These are phyloP conservation scores for Angomonas deanei DNA, from an alignment of 208 protist genomes.

Conservation along the genomic window DNA sequence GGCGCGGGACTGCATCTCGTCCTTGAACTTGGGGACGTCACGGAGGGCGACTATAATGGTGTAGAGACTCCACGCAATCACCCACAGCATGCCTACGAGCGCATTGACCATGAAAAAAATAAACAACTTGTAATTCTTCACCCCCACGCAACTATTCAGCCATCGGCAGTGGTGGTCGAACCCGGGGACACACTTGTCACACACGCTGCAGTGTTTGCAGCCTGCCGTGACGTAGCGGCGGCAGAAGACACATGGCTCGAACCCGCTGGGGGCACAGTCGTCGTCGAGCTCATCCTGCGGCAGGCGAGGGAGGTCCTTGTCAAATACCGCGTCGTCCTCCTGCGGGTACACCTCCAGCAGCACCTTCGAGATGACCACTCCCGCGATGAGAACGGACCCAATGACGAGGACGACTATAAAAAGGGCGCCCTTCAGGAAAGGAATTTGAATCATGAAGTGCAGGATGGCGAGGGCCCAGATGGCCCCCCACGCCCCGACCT, in stretches of 20 bases:
- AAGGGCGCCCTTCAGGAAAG: slow-evolving; percentile 38
- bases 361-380: slow-evolving; percentile 48
- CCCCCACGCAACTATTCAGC: slow-evolving; percentile 86
- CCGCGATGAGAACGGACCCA: slow-evolving; percentile 3
- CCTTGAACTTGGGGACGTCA: slow-evolving; percentile 38
- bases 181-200: slow-evolving; percentile 87
- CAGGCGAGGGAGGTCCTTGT: slow-evolving; percentile 43
- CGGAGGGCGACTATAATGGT: slow-evolving; percentile 38
- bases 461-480: slow-evolving; percentile 43
- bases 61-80: slow-evolving; percentile 59
- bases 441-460: slow-evolving; percentile 63
- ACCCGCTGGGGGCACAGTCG: slow-evolving; percentile 31
- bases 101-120: slow-evolving; percentile 55
- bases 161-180: slow-evolving; percentile 92
- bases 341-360: slow-evolving; percentile 55
- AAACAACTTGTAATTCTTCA: slow-evolving; percentile 78
- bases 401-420: slow-evolving; percentile 50
- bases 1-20: slow-evolving; percentile 17
- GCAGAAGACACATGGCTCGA: slow-evolving; percentile 75
- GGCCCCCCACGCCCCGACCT: slow-evolving; percentile 56
- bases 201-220: slow-evolving; percentile 88
- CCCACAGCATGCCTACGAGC: slow-evolving; percentile 57
- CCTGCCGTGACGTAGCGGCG: slow-evolving; percentile 60
- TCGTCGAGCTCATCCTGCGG: slow-evolving; percentile 36
- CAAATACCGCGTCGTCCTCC: slow-evolving; percentile 70